phyloP scores from a whole-genome alignment of 2,329 filamentous ascomycete species.

The Byssoonygena ceratinophila region DNA sequence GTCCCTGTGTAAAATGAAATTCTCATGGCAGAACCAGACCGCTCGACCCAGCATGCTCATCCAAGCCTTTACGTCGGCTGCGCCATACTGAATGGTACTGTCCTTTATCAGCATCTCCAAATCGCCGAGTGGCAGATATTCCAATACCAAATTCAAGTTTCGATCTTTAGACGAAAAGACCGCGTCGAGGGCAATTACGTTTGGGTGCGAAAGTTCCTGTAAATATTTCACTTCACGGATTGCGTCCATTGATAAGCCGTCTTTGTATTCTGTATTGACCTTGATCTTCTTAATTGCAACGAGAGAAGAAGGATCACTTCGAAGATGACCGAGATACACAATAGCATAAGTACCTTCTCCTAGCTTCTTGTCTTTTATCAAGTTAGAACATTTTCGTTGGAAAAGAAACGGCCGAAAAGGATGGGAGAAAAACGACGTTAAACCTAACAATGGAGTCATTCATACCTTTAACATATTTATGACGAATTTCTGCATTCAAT shows the following conservation, averaged over 20 bases:
- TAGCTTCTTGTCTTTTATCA: constrained; percentile 62
- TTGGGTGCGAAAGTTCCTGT: constrained; percentile 86
- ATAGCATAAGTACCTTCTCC: constrained; percentile 96
- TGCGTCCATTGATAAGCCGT: constrained; percentile 88
- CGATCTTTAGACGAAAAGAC: constrained; percentile 95
- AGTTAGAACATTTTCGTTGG: constrained; percentile 4
- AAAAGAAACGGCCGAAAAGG: neutral
- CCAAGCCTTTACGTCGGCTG: constrained; percentile 92
- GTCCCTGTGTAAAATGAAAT: constrained; percentile 87
- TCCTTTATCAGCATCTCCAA: constrained; percentile 91
- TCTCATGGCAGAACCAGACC: constrained; percentile 94
- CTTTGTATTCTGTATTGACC: constrained; percentile 54
- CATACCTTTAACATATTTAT: constrained; percentile 78
- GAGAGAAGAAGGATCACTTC: constrained; percentile 56
- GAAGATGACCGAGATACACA: constrained; percentile 79
- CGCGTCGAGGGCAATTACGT: constrained; percentile 84
- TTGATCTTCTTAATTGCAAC: constrained; percentile 59
- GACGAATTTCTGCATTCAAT: constrained; percentile 69
- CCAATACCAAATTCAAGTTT: constrained; percentile 90
- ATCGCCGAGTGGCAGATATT: constrained; percentile 87
- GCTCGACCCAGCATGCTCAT: constrained; percentile 93
- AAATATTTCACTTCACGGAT: constrained; percentile 93
- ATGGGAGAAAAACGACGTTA: neutral
- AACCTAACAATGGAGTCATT: neutral
- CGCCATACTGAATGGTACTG: constrained; percentile 67